Evolutionary conservation across 2,329 filamentous ascomycete genomes (phyloP), one percentile per base, ranked within the genome.

Genomic region (Fusarium nurragi): DNA sequence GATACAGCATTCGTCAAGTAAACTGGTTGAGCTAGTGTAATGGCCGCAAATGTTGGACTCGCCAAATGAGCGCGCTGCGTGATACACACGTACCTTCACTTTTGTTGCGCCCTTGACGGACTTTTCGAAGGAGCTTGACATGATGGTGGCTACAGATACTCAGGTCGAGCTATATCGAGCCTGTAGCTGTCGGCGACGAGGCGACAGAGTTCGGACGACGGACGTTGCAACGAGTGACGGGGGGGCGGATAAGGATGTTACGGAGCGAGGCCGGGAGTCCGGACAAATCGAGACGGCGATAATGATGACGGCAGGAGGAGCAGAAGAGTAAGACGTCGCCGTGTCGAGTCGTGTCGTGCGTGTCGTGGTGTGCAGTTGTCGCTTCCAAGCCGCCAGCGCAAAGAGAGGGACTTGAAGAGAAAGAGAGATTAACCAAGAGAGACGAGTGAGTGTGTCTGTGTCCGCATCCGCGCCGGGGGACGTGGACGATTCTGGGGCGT

Each of bases 21-120:
- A 45, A 36, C 25, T 13, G 30, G 38, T 54, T 41, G 34, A 21
- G 55, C 47, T 60, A 21, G 44, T 45, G 41, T 48, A 14, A 26
- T 37, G 39, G 22, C 19, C 47, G 30, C 23, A 32, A 47, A 39
- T 50, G 28, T 30, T 23, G 19, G 37, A 25, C 54, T 44, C 49
- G 7, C 41, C 16, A 13, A 40, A 28, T 41, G 39, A 28, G 38
- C 55, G 52, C 50, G 43, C 38, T 18, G 36, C 53, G 38, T 36
- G 37, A 44, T 9, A 38, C 23, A 49, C 43, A 71, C 67, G 60
- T 64, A 94, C 93, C 88, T 97, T 98, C 77, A 97, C 92, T 84
- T 98, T 98, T 74, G 94, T 98, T 73, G 92, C 94, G 81, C 94
- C 95, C 84, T 98, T 98, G 76, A 99, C 95, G 71, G 94, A 97